Conservation (phyloP, 169 alveolate species). For the Cryptosporidium sp. region DNA sequence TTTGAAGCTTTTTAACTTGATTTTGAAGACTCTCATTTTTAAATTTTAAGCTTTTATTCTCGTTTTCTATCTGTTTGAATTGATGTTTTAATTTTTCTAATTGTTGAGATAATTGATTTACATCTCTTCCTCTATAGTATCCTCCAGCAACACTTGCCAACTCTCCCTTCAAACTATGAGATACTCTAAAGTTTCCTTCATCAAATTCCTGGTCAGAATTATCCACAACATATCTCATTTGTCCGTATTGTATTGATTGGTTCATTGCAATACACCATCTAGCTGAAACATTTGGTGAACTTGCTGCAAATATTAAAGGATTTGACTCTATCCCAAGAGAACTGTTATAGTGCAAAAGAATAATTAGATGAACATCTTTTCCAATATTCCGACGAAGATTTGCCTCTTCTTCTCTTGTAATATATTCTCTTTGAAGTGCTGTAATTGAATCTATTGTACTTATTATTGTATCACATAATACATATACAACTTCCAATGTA, state of each 20-base stretch:
- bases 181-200: not conserved
- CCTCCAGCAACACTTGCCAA: conserved; percentile 17
- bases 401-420: conserved; percentile 70
- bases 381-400: conserved; percentile 45
- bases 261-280: conserved; percentile 75
- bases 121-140: conserved; percentile 61
- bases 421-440: conserved; percentile 69
- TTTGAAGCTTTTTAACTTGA: conserved; percentile 62
- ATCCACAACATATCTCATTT: conserved; percentile 56
- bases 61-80: conserved; percentile 49
- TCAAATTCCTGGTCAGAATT: conserved; percentile 59
- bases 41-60: conserved; percentile 37
- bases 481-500: conserved; percentile 68
- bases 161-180: not conserved
- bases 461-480: conserved; percentile 52
- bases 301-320: conserved; percentile 73
- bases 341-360: conserved; percentile 34
- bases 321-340: conserved; percentile 67
- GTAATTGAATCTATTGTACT: conserved; percentile 70
- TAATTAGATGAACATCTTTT: conserved; percentile 61
- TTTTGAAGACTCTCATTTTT: conserved; percentile 52
- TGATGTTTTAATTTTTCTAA: conserved; percentile 49
- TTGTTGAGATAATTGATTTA: conserved; percentile 58
- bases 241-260: conserved; percentile 66
- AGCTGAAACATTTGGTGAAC: conserved; percentile 72